phyloP scores from a whole-genome alignment of 768 basidiomycete species.

The Hericium erinaceus region DNA sequence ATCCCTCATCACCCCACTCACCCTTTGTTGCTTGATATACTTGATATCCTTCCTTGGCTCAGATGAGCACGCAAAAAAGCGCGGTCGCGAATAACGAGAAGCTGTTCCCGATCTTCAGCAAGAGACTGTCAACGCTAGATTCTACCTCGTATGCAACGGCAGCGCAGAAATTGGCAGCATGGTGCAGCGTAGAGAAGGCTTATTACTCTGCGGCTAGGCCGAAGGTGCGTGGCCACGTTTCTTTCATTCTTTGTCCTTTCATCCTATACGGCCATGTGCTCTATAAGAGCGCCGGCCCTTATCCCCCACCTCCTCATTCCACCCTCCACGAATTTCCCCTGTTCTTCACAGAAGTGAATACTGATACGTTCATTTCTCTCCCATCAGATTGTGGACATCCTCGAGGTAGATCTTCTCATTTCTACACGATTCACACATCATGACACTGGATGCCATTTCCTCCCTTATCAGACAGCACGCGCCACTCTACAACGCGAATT shows the following conservation, averaged over 20 bases:
- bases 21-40: no score
- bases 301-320: background rate
- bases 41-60: background rate
- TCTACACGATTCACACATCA: background rate
- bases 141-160: conserved; percentile 4
- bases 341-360: background rate
- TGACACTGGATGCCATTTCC: background rate
- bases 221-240: conserved; percentile 7
- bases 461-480: background rate
- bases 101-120: conserved; percentile 14
- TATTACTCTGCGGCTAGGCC: conserved; percentile 17
- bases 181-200: conserved; percentile 16
- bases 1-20: no score
- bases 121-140: conserved; percentile 6
- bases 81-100: conserved; percentile 13
- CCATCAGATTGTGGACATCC: background rate
- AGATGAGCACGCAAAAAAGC: conserved; percentile 5
- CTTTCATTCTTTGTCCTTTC: background rate
- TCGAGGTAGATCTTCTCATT: background rate
- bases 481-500: background rate
- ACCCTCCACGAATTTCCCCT: background rate
- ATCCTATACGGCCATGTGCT: background rate
- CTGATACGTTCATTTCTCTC: background rate
- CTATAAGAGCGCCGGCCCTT: background rate
- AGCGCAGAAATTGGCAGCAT: conserved; percentile 12